Base-by-base conservation (phyloP, 768 basidiomycete species). In the Mycena maculata region DNA sequence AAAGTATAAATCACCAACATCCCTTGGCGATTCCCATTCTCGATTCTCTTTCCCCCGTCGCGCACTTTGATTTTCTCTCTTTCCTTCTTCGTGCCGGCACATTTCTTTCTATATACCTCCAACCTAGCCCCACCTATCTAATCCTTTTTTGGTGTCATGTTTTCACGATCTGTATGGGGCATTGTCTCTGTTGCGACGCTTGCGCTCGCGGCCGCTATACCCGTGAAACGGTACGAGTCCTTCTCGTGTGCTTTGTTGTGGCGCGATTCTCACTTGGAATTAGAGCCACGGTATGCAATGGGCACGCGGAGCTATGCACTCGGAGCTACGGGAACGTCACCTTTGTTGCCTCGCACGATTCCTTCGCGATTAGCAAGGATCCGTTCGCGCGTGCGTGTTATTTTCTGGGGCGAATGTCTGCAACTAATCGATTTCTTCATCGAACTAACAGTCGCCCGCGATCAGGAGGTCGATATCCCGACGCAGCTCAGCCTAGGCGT, bases 261-360 rank as follows among this genome's bases (percentile, higher is more conserved):
- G 27, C 49, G 33, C 1, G 20, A 54, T 18, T 22, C 41, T 57
- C 7, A 42, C 16, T 59, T n/a, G 6, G 8, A 23, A 22, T 41
- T 18, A 65, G 65, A 50, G 15, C 53, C 1, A 45, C 33, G 0
- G 18, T 44, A 27, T 47, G 47, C n/a, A 60, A 54, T 30, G 84
- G 84, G 1, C 77, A 80, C 50, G 74, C 83, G 11, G 84, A 83
- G 63, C 73, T 86, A 3, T 86, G 85, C 70, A 60, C 75, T 63
- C 71, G 79, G 30, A 75, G 74, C 56, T 86, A 85, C 69, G 81
- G 74, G 62, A 82, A 79, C 18, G 77, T 77, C 71, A 85, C 75
- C 15, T 77, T 71, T 71, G n/a, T 77, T 8, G 78, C 78, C 42
- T 25, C 63, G 16, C 68, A 71, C 45, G 70, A 49, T 42, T 52